Conservation (phyloP, 495 filamentous ascomycete species). For the Cairneyella variabilis region DNA sequence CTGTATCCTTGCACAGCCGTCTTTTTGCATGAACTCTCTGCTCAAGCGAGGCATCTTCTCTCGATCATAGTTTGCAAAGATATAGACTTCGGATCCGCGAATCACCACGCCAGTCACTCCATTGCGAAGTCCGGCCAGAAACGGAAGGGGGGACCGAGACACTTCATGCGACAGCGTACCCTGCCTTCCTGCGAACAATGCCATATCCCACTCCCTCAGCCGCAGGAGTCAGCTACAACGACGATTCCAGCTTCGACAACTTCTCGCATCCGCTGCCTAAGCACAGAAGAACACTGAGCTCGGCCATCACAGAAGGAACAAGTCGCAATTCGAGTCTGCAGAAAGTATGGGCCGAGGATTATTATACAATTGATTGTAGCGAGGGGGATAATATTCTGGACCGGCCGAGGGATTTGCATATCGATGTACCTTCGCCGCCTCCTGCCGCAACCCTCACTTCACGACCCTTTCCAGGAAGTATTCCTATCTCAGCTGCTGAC, state of each 20-base stretch:
- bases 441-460: background rate
- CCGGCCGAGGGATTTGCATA: background rate
- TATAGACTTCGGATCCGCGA: too few relatives aligned
- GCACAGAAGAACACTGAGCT: slow-evolving; percentile 3
- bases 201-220: background rate
- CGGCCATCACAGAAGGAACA: background rate
- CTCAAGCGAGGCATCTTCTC: too few relatives aligned
- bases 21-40: too few relatives aligned
- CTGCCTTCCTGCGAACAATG: background rate
- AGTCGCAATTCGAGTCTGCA: slow-evolving; percentile 18
- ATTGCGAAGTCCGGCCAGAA: background rate
- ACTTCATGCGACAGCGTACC: background rate
- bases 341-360: slow-evolving; percentile 25
- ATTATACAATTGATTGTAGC: slow-evolving; percentile 7
- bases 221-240: background rate
- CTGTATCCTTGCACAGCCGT: too few relatives aligned
- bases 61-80: too few relatives aligned
- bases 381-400: background rate
- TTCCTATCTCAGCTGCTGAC: background rate
- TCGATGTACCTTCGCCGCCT: background rate
- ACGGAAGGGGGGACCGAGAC: background rate
- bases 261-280: background rate
- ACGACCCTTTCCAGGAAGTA: background rate
- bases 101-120: background rate
- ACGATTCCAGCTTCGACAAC: background rate